phyloP scores from a whole-genome alignment of 78 protist species.

The Diacronema lutheri region DNA sequence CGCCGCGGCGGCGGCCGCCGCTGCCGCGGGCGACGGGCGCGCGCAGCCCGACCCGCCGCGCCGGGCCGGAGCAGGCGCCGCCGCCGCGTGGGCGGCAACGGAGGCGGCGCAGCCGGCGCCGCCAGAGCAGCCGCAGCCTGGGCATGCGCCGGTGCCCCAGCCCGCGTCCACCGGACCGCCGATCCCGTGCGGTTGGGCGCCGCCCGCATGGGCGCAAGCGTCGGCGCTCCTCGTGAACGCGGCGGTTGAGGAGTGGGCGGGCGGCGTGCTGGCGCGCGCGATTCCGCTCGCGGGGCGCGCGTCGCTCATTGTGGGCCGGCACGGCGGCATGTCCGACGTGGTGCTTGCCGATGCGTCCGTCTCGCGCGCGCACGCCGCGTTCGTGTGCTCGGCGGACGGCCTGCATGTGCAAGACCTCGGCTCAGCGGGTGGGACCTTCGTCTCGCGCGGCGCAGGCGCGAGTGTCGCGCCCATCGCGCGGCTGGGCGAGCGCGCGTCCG shows the following conservation, averaged over 20 bases:
- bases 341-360: neutral
- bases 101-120: no score
- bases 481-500: neutral
- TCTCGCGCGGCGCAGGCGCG: neutral
- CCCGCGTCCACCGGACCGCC: no score
- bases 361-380: neutral
- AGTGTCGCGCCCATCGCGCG: no score
- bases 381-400: neutral
- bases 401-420: neutral
- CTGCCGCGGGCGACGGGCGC: no score
- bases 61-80: no score
- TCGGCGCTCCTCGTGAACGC: neutral
- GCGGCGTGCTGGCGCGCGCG: neutral
- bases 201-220: neutral
- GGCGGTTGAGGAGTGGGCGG: neutral
- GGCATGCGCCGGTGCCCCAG: no score
- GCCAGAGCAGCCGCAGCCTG: no score
- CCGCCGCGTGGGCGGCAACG: no score
- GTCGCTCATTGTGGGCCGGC: neutral
- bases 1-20: no score
- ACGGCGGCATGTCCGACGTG: neutral
- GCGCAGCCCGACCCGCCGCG: no score
- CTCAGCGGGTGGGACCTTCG: neutral
- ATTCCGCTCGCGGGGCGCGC: neutral
- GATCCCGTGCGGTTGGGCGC: neutral